A percentile compares a stretch with the other conserved stretches of the same genome.
Conservation (phyloP, 306 rosid genomes). For the Trifolium pratense region DNA sequence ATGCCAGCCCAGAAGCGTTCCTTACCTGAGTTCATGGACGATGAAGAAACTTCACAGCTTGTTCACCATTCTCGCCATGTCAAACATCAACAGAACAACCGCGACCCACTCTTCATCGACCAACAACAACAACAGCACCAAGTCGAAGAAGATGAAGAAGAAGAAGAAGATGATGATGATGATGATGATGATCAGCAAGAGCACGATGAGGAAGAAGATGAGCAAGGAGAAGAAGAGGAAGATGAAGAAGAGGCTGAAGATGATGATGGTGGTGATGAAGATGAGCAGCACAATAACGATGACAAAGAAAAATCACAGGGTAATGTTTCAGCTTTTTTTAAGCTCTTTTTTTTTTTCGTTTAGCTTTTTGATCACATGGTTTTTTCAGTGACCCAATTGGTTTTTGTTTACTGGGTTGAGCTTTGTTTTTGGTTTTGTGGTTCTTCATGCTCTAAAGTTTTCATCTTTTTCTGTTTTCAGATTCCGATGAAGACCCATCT, state of each 20-base stretch:
- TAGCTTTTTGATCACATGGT: constrained; percentile 4
- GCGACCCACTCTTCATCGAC: constrained; percentile 38
- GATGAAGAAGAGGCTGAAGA: constrained; percentile 23
- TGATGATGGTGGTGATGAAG: constrained; percentile 40
- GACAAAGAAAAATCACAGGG: constrained; percentile 57
- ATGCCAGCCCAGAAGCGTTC: constrained; percentile 98
- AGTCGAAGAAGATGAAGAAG: constrained; percentile 11
- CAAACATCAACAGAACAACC: constrained; percentile 63
- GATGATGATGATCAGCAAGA: constrained; percentile 29
- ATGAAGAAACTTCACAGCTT: constrained; percentile 51
- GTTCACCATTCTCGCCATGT: constrained; percentile 51
- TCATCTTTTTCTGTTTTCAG: constrained; percentile 52
- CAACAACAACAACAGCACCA: constrained; percentile 11
- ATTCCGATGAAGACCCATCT: constrained; percentile 76
- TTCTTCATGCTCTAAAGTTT: constrained; percentile 49
- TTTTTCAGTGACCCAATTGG: constrained; percentile 40
- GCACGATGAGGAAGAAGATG: constrained; percentile 18
- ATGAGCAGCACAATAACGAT: constrained; percentile 35
- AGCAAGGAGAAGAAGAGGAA: constrained; percentile 9
- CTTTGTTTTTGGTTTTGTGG: constrained; percentile 38
- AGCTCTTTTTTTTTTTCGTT: not conserved
- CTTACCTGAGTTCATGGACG: constrained; percentile 45
- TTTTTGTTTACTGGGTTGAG: constrained; percentile 47
- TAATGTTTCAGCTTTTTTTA: constrained; percentile 45
- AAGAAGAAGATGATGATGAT: not conserved